Conservation (phyloP, 106 monocot species). For the Dioscorea alata region DNA sequence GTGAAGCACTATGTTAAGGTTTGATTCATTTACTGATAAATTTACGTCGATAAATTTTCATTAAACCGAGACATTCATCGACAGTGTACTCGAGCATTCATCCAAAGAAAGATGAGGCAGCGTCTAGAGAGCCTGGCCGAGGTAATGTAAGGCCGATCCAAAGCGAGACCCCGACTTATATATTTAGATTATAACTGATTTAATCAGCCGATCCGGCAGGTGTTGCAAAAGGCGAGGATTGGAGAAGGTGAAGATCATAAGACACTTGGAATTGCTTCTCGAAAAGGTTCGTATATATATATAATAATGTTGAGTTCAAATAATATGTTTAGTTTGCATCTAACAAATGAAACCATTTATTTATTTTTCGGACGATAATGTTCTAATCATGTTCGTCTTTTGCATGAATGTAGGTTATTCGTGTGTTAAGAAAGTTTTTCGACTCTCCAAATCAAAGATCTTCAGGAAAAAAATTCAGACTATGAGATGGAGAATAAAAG, state of each 20-base stretch:
- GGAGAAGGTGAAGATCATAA: conserved; percentile 11
- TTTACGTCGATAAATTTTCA: background rate
- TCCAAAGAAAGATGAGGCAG: conserved; percentile 59
- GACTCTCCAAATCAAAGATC: conserved; percentile 21
- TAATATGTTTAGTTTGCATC: background rate
- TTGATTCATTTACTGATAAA: background rate
- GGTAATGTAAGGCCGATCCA: conserved; percentile 11
- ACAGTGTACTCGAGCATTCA: conserved; percentile 54
- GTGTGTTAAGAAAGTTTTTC: conserved; percentile 15
- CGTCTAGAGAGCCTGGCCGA: conserved; percentile 35
- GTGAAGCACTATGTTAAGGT: conserved; percentile 23
- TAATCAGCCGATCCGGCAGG: conserved; percentile 19
- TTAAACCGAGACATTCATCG: background rate
- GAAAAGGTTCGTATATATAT: background rate
- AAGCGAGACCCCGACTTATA: background rate
- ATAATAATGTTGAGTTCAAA: background rate
- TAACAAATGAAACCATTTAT: background rate
- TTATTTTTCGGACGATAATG: background rate
- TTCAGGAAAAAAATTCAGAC: conserved; percentile 34
- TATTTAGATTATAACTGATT: background rate
- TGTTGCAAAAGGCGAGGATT: conserved; percentile 37
- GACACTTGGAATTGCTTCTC: conserved; percentile 7
- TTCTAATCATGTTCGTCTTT: background rate
- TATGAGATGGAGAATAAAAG: conserved; percentile 31
- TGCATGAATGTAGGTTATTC: conserved; percentile 17